Evolutionary conservation across 2,329 filamentous ascomycete species (phyloP).

Genomic region (Fusarium multiceps): DNA sequence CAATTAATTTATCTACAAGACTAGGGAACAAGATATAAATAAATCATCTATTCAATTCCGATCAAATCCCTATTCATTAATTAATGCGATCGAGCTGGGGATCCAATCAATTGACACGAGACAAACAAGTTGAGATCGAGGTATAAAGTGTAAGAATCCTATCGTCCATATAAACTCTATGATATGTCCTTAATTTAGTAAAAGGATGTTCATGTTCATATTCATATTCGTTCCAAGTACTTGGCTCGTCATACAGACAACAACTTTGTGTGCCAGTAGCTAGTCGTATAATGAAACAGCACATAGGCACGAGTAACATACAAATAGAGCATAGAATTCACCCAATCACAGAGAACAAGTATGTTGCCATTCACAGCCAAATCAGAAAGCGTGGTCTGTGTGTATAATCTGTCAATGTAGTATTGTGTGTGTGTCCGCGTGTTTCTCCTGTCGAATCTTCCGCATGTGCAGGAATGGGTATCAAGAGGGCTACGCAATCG

Average conservation of each 20-base stretch:
- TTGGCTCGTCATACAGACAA: constrained; percentile 6
- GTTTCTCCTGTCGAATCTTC: constrained; percentile 42
- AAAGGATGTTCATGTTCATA: constrained; percentile 2
- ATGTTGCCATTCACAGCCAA: constrained; percentile 33
- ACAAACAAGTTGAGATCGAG: background rate
- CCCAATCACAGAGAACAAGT: constrained; percentile 27
- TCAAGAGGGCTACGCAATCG: constrained; percentile 50
- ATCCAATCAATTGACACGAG: constrained; percentile 1
- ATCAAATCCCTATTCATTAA: background rate
- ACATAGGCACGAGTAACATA: constrained; percentile 6
- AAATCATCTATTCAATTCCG: constrained; percentile 13
- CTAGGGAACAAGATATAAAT: constrained; percentile 20
- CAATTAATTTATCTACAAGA: constrained; percentile 16
- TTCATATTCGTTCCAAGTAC: background rate
- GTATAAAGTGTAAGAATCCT: background rate
- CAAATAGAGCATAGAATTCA: constrained; percentile 23
- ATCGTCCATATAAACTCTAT: background rate
- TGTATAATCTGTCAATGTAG: constrained; percentile 25
- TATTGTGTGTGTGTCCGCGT: constrained; percentile 25
- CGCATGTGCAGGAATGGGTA: constrained; percentile 50
- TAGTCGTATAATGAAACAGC: constrained; percentile 10
- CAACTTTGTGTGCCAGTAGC: background rate
- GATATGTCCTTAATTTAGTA: constrained; percentile 2
- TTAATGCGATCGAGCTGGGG: background rate
- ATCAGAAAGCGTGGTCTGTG: constrained; percentile 29